A percentile compares a stretch with the other conserved stretches of the same genome.
Evolutionary conservation across 1,139 yeast genomes (phyloP).

Genomic region (Yamadazyma kanchanaburiensis): DNA sequence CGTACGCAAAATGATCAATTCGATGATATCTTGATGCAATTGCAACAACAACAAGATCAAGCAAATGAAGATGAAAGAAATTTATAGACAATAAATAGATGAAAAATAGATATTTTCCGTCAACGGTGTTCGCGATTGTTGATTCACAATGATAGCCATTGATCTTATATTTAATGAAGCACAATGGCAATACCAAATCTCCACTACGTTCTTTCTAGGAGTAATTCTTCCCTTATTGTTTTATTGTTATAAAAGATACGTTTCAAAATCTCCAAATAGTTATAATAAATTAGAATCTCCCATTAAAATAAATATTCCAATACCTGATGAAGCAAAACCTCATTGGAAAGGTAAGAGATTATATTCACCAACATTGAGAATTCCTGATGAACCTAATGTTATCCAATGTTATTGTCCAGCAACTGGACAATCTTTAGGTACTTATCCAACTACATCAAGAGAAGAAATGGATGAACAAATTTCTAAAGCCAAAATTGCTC

Average conservation of each 20-base stretch:
- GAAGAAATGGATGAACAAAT: conserved; percentile 71
- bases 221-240: conserved; percentile 39
- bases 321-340: conserved; percentile 83
- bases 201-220: conserved; percentile 43
- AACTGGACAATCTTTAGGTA: conserved; percentile 84
- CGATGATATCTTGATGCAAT: conserved; percentile 22
- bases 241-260: conserved; percentile 36
- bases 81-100: not conserved
- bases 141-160: conserved; percentile 37
- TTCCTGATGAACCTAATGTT: conserved; percentile 56
- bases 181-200: conserved; percentile 49
- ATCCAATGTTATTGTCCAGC: conserved; percentile 95
- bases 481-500: conserved; percentile 55
- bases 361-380: conserved; percentile 52
- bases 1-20: conserved; percentile 26
- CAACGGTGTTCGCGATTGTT: not conserved
- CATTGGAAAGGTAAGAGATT: conserved; percentile 91
- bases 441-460: conserved; percentile 57
- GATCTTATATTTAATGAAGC: conserved; percentile 40
- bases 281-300: conserved; percentile 46
- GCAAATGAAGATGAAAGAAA: conserved; percentile 9
- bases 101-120: not conserved
- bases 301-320: conserved; percentile 49
- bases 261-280: conserved; percentile 37
- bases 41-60: conserved; percentile 12